Base-by-base conservation (phyloP, 2,329 filamentous ascomycete genomes). In the Penicillium sp. region DNA sequence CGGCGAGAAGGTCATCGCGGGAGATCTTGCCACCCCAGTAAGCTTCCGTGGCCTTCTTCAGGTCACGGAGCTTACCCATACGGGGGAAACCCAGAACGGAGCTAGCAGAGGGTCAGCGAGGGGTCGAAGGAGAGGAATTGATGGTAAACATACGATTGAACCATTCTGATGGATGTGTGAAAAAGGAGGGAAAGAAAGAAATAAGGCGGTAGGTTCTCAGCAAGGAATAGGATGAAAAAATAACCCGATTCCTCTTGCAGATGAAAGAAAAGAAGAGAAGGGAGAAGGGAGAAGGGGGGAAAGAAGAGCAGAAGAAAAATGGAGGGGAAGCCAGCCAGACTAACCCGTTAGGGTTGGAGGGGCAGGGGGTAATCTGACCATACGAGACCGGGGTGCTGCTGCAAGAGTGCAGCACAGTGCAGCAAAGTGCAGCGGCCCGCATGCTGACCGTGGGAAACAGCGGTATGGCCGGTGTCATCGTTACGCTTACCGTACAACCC, bases 11-110 rank as follows among this genome's bases (percentile, higher is more conserved):
- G 59, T 96, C 91, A 59, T 89, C 85, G 73, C 92, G 90, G 60
- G 90, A 92, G 76, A 96, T 83, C 84, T 97, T 99, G 77, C 89
- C 93, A 70, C 81, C 88, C 94, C 94, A 99, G 80, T 88, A 99
- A 76, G 93, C 91, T 80, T 99, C 94, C 65, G 92, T 99, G 73
- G 94, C 94, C 87, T 99, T 99, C 89, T 99, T 99, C 76, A 99
- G 87, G 84, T 99, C 94, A 87, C 94, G 91, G 80, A 95, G 90
- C 71, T 85, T 89, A 80, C 94, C 94, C 90, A 97, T 97, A 75
- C 94, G 93, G 77, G 94, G 94, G 86, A 99, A 99, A 81, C 94
- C 94, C 77, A 99, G 88, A 77, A 99, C 84, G 66, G 94, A 84
- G 64, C 78, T 80, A 43, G 13, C n/a, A 54, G 30, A 20, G 43